Conservation (phyloP, 345 rosid genomes). For the Salix exigua region DNA sequence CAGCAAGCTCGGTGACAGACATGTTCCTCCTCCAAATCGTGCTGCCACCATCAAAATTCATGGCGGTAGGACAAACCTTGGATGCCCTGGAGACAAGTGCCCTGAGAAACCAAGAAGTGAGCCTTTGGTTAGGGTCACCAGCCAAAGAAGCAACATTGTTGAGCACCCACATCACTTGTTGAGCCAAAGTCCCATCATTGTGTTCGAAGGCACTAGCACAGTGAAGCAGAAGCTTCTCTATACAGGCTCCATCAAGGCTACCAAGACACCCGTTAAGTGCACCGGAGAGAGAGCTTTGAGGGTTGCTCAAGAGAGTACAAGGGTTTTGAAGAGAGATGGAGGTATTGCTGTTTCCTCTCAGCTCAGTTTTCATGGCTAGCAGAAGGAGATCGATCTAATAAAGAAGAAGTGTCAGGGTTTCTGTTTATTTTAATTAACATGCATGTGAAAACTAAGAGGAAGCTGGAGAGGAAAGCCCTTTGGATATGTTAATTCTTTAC, state of each 20-base stretch:
- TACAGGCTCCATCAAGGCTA: slow-evolving; percentile 64
- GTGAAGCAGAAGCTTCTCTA: slow-evolving; percentile 69
- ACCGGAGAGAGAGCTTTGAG: slow-evolving; percentile 45
- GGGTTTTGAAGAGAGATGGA: slow-evolving; percentile 46
- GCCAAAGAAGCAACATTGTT: slow-evolving; percentile 60
- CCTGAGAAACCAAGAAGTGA: slow-evolving; percentile 54
- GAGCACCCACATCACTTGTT: slow-evolving; percentile 84
- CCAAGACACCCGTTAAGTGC: slow-evolving; percentile 59
- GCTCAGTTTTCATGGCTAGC: slow-evolving; percentile 42
- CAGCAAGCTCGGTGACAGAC: slow-evolving; percentile 63
- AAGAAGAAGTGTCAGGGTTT: slow-evolving; percentile 3
- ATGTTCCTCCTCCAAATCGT: slow-evolving; percentile 37
- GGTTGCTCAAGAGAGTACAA: slow-evolving; percentile 25
- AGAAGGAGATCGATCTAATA: neutral
- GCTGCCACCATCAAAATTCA: slow-evolving; percentile 39
- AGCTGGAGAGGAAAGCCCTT: neutral
- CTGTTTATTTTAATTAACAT: slow-evolving; percentile 6
- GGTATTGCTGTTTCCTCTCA: slow-evolving; percentile 31
- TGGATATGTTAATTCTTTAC: neutral
- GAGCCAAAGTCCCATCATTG: slow-evolving; percentile 65
- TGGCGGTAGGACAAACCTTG: slow-evolving; percentile 47
- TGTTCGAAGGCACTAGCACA: slow-evolving; percentile 66
- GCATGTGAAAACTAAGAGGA: slow-evolving; percentile 11
- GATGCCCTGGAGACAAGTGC: slow-evolving; percentile 66
- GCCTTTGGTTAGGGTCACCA: slow-evolving; percentile 69